A percentile compares a stretch with the other conserved stretches of the same genome.
These are phyloP conservation scores for Aureobasidium sp. DNA, from an alignment of 2,329 filamentous ascomycete species.

Conservation along the genomic window DNA sequence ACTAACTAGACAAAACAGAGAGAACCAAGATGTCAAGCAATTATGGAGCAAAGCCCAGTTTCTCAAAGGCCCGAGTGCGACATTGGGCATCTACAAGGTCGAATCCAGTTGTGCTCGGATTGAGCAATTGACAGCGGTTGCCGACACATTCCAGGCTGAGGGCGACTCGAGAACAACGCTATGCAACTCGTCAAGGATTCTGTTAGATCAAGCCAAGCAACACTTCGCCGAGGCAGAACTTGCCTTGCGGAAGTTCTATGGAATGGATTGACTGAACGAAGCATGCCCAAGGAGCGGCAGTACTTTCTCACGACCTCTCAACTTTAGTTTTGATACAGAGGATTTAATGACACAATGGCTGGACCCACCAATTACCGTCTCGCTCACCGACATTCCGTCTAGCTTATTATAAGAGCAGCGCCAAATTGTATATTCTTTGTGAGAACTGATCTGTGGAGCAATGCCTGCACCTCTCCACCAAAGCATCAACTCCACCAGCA, in stretches of 20 bases:
- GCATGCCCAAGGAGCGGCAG: neutral
- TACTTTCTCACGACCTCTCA: neutral
- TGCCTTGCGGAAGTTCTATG: neutral
- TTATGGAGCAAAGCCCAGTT: neutral
- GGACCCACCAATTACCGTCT: neutral
- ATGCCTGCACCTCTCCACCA: neutral
- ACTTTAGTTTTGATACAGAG: neutral
- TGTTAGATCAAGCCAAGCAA: conserved; percentile 1
- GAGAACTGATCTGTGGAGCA: neutral
- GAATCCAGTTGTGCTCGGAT: neutral
- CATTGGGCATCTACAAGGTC: conserved; percentile 7
- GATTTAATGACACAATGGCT: conserved; percentile 5
- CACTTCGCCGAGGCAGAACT: neutral
- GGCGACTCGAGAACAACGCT: neutral
- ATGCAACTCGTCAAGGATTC: neutral
- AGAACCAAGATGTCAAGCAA: neutral
- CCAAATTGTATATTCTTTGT: neutral
- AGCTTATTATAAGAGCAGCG: neutral
- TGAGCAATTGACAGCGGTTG: conserved; percentile 7
- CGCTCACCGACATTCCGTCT: neutral
- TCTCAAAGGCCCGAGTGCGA: conserved; percentile 2
- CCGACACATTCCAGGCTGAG: conserved; percentile 1
- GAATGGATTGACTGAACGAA: neutral
- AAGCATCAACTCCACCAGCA: neutral
- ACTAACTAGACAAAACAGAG: neutral